Evolutionary conservation across 257 asterid species (phyloP), one percentile per base, ranked within the genome.

Genomic region (Solanum tarijense): DNA sequence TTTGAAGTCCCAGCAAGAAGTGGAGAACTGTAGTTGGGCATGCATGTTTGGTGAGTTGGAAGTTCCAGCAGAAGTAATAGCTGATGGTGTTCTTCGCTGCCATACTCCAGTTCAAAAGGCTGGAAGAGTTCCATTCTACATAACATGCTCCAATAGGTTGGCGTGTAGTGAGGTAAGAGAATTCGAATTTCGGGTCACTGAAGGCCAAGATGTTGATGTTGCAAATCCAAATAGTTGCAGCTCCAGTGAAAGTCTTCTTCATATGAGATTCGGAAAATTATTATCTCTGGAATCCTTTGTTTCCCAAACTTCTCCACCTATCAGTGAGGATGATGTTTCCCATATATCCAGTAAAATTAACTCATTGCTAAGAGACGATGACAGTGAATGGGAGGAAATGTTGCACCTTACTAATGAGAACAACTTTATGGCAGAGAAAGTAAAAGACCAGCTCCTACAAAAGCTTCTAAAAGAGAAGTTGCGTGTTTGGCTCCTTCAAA

Each of bases 141-240:
- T 96, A 83, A 96, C 99, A 73, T 92, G 98, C 91, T 95, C 96
- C 90, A 96, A 96, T 90, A 94, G 99, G 92, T 93, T 94, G 90
- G 98, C 99, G 75, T 95, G 99, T 93, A 96, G 99, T 81, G 99
- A 96, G 93, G 95, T 96, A 85, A 94, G 99, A 48, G 99, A 96
- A 91, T 97, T 95, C 83, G 98, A 96, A 88, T 96, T 93, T 89
- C 92, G 93, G 66, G 83, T 91, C 60, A 60, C 87, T 86, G 87
- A 90, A 73, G 84, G 89, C 79, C 91, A 89, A 89, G 93, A 94
- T 60, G 91, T 76, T 88, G 93, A 92, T 89, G 83, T 86, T 85
- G 46, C 89, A 23, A 90, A 87, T 89, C 71, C 43, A 46, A 91
- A 87, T 86, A 89, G 46, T 48, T 60, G 83, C 41, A 79, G 87